phyloP scores from a whole-genome alignment of 1,284 basidiomycete species.

The Agaricales sp. region DNA sequence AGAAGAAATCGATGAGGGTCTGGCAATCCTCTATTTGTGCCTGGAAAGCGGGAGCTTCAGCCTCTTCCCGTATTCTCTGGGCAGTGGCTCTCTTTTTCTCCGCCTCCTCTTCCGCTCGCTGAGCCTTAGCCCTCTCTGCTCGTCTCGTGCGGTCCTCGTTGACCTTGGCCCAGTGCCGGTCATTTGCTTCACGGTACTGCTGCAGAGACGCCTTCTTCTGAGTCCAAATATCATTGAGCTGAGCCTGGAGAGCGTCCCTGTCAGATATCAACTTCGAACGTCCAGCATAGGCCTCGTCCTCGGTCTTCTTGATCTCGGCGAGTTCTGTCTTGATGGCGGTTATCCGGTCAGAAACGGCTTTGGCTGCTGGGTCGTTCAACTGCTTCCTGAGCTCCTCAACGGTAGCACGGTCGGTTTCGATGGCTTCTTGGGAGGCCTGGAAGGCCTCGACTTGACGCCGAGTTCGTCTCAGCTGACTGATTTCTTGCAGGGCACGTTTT shows the following conservation, averaged over 20 bases:
- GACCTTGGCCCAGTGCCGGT: slow-evolving; percentile 73
- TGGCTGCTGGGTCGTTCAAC: slow-evolving; percentile 87
- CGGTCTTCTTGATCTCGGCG: slow-evolving; percentile 78
- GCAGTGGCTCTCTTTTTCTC: slow-evolving; percentile 78
- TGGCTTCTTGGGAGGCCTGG: slow-evolving; percentile 67
- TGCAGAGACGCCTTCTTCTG: slow-evolving; percentile 71
- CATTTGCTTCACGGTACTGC: slow-evolving; percentile 72
- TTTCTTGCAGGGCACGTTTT: slow-evolving; percentile 89
- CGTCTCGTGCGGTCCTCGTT: slow-evolving; percentile 81
- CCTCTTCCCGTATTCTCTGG: slow-evolving; percentile 83
- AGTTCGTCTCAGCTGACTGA: slow-evolving; percentile 60
- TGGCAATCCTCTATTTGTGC: slow-evolving; percentile 95
- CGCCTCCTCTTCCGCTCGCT: slow-evolving; percentile 79
- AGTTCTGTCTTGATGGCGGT: slow-evolving; percentile 82
- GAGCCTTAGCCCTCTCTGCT: slow-evolving; percentile 69
- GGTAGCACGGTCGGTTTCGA: slow-evolving; percentile 70
- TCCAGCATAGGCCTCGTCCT: slow-evolving; percentile 77
- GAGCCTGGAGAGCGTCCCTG: slow-evolving; percentile 64
- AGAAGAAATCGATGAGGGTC: slow-evolving; percentile 87
- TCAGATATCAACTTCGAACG: slow-evolving; percentile 85
- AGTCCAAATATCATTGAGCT: slow-evolving; percentile 68
- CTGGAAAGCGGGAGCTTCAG: slow-evolving; percentile 84
- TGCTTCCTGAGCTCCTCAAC: slow-evolving; percentile 79
- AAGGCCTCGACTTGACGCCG: slow-evolving; percentile 72
- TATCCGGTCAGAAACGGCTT: slow-evolving; percentile 75